Base-by-base conservation (phyloP, 495 filamentous ascomycete species). In the Usnea hakonensis region DNA sequence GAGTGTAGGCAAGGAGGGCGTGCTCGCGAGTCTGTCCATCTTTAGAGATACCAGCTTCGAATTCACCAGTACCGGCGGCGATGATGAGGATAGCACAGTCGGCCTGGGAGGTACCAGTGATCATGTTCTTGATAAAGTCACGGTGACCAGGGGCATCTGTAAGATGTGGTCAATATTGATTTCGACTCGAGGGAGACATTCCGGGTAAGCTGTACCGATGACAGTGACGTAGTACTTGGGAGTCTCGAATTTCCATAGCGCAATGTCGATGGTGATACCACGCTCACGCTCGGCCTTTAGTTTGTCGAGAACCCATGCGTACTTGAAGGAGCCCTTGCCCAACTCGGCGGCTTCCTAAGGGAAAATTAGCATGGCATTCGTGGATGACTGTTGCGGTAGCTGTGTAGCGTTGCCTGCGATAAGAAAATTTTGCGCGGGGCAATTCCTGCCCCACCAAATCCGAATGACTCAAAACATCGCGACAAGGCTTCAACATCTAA, bases 51-150 rank as follows among this genome's bases (percentile, higher is more conserved):
- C 94, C 94, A 88, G 94, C 94, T 87, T 98, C 94, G 86, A 98
- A 98, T 85, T 98, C 94, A 96, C 94, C 94, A 89, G 92, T 96
- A 82, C 94, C 94, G 73, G 94, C 91, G 72, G 93, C 94, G 81
- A 98, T 98, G 83, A 98, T 97, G 85, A 98, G 93, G 79, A 98
- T 90, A 73, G 95, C 94, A 81, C 92, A 97, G 76, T 98, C 94
- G 74, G 95, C 95, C 85, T 97, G 94, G 76, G 94, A 97, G 73
- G 94, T 97, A 89, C 94, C 94, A 83, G 94, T 97, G 84, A 97
- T 98, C 94, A 98, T 98, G 89, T 96, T 97, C 94, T 98, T 98
- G 90, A 98, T 98, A 84, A 98, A 98, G 77, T 98, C 94, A 90
- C 94, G 94, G 82, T 98, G 94, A 81, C 94, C 94, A 73, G 94